These are phyloP conservation scores for Schoenoplectus tabernaemontani DNA, from an alignment of 202 grass and related monocot genomes.

Conservation along the genomic window DNA sequence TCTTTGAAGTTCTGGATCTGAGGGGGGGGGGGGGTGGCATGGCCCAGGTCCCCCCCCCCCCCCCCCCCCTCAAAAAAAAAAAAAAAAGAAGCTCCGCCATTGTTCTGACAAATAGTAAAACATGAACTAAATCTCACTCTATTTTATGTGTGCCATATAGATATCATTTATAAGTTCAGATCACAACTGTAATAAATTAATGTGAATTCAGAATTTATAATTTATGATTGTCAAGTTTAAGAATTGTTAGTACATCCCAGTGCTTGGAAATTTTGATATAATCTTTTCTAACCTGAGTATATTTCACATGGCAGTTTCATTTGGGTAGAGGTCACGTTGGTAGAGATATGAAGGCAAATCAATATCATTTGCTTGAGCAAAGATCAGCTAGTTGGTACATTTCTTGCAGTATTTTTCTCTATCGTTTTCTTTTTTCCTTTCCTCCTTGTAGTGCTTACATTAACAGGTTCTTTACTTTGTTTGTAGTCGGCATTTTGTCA, in stretches of 20 bases:
- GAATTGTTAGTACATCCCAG: not conserved
- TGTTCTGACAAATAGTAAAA: too few relatives aligned
- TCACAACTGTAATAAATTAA: not conserved
- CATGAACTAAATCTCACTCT: too few relatives aligned
- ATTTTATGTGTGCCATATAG: not conserved
- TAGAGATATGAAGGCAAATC: conserved; percentile 71
- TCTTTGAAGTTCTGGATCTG: too few relatives aligned
- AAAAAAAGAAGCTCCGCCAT: too few relatives aligned
- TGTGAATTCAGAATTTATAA: not conserved
- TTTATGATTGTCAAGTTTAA: not conserved
- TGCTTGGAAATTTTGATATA: not conserved
- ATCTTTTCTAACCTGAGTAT: conserved; percentile 10
- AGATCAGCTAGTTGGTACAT: conserved; percentile 67
- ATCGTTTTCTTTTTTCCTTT: conserved; percentile 39
- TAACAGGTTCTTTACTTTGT: conserved; percentile 25
- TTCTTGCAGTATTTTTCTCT: conserved; percentile 1
- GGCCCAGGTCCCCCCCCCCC: too few relatives aligned
- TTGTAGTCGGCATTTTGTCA: conserved; percentile 77
- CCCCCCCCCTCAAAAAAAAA: too few relatives aligned
- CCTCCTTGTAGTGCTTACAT: conserved; percentile 6
- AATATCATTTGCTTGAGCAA: conserved; percentile 80
- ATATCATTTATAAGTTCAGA: not conserved
- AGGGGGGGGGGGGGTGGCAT: too few relatives aligned
- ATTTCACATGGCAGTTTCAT: conserved; percentile 67
- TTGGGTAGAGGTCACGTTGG: conserved; percentile 91